Evolutionary conservation across 2,329 filamentous ascomycete species (phyloP).

Genomic region (Xylaria digitata): DNA sequence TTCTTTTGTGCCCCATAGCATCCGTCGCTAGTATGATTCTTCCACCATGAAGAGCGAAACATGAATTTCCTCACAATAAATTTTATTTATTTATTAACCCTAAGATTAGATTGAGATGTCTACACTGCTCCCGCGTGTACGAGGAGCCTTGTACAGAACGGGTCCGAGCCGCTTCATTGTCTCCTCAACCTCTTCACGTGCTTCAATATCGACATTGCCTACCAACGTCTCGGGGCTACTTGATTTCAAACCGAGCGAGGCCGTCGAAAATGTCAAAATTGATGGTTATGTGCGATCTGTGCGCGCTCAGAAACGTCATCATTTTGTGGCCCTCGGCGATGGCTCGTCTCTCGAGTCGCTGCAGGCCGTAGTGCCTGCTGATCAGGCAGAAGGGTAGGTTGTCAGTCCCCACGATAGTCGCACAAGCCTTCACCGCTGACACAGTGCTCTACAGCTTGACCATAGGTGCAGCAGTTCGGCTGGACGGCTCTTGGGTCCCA

Average conservation of each 20-base stretch:
- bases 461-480: slow-evolving; percentile 81
- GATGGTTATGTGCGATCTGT: slow-evolving; percentile 87
- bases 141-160: slow-evolving; percentile 39
- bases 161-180: slow-evolving; percentile 27
- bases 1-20: not conserved
- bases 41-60: slow-evolving; percentile 1
- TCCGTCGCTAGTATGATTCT: not conserved
- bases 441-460: slow-evolving; percentile 69
- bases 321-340: slow-evolving; percentile 88
- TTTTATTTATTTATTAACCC: not conserved
- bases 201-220: slow-evolving; percentile 51
- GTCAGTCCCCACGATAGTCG: slow-evolving; percentile 37
- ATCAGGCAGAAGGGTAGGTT: slow-evolving; percentile 76
- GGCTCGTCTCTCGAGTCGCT: slow-evolving; percentile 83
- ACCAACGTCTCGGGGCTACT: slow-evolving; percentile 67
- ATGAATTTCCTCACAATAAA: slow-evolving; percentile 6
- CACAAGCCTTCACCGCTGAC: slow-evolving; percentile 47
- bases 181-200: slow-evolving; percentile 31
- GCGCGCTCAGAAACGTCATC: slow-evolving; percentile 83
- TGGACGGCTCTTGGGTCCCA: slow-evolving; percentile 80
- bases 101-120: slow-evolving; percentile 41
- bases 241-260: slow-evolving; percentile 59
- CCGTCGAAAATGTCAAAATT: slow-evolving; percentile 66
- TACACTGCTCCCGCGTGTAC: slow-evolving; percentile 39
- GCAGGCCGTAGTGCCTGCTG: slow-evolving; percentile 82